Evolutionary conservation across 495 filamentous ascomycete species (phyloP).

Genomic region (Podospora australis): DNA sequence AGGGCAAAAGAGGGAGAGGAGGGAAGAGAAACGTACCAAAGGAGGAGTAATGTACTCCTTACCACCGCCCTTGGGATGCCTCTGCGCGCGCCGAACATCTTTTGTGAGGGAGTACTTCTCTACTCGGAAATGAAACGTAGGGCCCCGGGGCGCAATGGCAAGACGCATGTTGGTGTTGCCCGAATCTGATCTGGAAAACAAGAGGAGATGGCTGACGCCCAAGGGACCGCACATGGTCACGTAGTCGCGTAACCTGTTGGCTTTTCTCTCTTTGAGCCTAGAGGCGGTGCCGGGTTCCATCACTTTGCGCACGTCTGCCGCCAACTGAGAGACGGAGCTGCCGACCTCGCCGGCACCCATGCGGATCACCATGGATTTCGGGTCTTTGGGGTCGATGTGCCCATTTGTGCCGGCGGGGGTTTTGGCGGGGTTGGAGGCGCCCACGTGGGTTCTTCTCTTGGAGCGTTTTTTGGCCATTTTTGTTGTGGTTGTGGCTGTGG

Average conservation of each 20-base stretch:
- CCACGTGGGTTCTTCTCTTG: conserved; percentile 85
- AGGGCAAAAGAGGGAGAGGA: no score
- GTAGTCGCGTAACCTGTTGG: conserved; percentile 87
- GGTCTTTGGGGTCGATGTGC: conserved; percentile 49
- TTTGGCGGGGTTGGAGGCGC: conserved; percentile 57
- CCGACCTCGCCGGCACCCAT: conserved; percentile 93
- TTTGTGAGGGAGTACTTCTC: conserved; percentile 93
- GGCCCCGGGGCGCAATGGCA: conserved; percentile 81
- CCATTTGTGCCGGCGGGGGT: conserved; percentile 28
- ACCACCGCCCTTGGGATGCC: conserved; percentile 70
- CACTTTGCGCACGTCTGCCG: conserved; percentile 82
- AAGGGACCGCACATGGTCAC: conserved; percentile 92
- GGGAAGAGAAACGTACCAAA: conserved; percentile 59
- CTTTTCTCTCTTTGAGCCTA: conserved; percentile 79
- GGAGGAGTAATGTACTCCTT: conserved; percentile 80
- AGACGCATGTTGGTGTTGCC: conserved; percentile 92
- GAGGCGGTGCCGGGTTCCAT: conserved; percentile 94
- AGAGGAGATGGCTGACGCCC: conserved; percentile 86
- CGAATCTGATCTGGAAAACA: conserved; percentile 84
- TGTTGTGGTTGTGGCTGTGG: conserved; percentile 11
- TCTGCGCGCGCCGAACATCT: conserved; percentile 74
- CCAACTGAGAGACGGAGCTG: conserved; percentile 82
- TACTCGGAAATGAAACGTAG: conserved; percentile 91
- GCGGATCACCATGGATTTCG: conserved; percentile 97
- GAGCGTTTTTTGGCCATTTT: conserved; percentile 73